phyloP scores from a whole-genome alignment of 2,329 filamentous ascomycete genomes.

The Coniochaeta sp. region DNA sequence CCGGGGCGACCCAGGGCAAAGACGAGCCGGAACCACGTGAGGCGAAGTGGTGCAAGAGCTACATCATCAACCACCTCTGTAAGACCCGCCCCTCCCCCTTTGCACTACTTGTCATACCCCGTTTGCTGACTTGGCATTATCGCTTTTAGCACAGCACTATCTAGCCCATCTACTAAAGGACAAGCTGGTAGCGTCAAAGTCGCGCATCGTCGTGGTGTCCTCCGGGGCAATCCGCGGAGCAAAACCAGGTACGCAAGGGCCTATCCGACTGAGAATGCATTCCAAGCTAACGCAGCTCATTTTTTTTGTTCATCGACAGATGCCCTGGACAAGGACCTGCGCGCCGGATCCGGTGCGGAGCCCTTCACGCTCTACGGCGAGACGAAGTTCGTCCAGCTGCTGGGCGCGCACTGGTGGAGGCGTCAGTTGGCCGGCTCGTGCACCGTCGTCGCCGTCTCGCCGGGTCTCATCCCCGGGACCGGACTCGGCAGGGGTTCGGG shows the following conservation, averaged over 20 bases:
- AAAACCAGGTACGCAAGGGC: slow-evolving; percentile 25
- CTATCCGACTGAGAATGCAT: neutral
- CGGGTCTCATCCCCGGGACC: slow-evolving; percentile 42
- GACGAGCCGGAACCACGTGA: slow-evolving; percentile 27
- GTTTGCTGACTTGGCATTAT: neutral
- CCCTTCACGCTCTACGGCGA: slow-evolving; percentile 26
- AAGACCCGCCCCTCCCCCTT: slow-evolving; percentile 10
- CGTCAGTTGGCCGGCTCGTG: slow-evolving; percentile 36
- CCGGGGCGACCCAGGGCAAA: slow-evolving; percentile 30
- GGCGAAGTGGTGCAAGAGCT: slow-evolving; percentile 41
- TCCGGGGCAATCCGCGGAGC: slow-evolving; percentile 38
- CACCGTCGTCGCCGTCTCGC: slow-evolving; percentile 43
- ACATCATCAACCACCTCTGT: slow-evolving; percentile 47
- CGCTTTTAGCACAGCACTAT: slow-evolving; percentile 45
- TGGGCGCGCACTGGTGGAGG: slow-evolving; percentile 48
- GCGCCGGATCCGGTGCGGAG: slow-evolving; percentile 26
- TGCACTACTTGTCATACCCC: neutral
- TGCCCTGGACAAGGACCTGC: slow-evolving; percentile 29
- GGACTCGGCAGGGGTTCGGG: slow-evolving; percentile 26
- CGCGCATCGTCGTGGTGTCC: slow-evolving; percentile 42
- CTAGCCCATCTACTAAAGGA: slow-evolving; percentile 39
- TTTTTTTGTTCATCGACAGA: slow-evolving; percentile 14
- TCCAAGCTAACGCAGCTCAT: neutral
- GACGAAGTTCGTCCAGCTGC: slow-evolving; percentile 43
- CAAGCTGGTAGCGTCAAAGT: slow-evolving; percentile 36